Percentiles rank a stretch among this genome's conserved stretches.
phyloP scores from a whole-genome alignment of 108 stramenopile species.

The Ochromonas danica region DNA sequence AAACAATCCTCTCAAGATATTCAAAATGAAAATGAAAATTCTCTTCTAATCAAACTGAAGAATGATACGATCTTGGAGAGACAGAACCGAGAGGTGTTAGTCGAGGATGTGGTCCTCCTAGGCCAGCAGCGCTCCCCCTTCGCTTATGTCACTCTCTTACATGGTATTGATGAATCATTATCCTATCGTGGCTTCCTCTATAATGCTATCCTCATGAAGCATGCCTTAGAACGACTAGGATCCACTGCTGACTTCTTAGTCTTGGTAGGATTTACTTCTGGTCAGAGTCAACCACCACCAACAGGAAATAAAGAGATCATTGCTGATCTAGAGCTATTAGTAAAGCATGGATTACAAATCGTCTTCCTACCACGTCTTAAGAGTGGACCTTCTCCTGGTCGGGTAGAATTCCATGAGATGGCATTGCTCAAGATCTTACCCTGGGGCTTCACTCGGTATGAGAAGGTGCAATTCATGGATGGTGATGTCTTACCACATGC shows the following conservation, averaged over 20 bases:
- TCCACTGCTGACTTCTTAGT: conserved; percentile 36
- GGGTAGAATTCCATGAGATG: conserved; percentile 23
- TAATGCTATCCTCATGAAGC: conserved; percentile 24
- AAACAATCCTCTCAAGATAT: too few species aligned
- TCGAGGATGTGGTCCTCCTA: too few species aligned
- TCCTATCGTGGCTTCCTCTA: conserved; percentile 35
- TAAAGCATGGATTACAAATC: not conserved
- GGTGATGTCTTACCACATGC: conserved; percentile 51
- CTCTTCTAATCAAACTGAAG: too few species aligned
- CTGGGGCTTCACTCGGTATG: conserved; percentile 59
- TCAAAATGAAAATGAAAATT: too few species aligned
- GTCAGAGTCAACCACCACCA: not conserved
- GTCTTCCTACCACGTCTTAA: not conserved
- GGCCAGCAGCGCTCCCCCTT: not conserved
- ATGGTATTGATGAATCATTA: conserved; percentile 20
- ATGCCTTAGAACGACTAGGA: not conserved
- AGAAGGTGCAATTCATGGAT: conserved; percentile 66
- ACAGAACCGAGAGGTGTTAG: too few species aligned
- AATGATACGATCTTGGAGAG: too few species aligned
- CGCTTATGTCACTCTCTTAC: conserved; percentile 31
- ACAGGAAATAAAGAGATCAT: too few species aligned
- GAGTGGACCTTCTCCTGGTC: not conserved
- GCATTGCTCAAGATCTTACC: conserved; percentile 30
- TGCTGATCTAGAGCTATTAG: conserved; percentile 2
- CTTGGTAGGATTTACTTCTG: conserved; percentile 4